Conservation (phyloP, 2,329 filamentous ascomycete genomes). For the Xylariaceae sp. region DNA sequence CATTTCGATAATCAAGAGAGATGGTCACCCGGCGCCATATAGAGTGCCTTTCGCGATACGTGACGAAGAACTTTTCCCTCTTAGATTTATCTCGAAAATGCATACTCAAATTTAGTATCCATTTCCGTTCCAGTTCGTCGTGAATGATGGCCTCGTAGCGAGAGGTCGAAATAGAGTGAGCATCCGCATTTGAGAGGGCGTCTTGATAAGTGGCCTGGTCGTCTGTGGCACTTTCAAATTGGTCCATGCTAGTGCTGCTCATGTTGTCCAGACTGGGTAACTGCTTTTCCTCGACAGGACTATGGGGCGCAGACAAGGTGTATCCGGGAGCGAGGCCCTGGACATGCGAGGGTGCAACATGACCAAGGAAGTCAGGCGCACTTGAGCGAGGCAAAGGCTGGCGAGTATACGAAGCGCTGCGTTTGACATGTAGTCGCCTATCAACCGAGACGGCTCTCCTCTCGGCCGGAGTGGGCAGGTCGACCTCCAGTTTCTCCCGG, state of each 20-base stretch:
- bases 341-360: conserved; percentile 27
- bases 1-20: conserved; percentile 86
- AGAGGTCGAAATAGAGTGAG: conserved; percentile 48
- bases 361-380: conserved; percentile 45
- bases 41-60: conserved; percentile 77
- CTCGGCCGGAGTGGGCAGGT: conserved; percentile 61
- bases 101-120: conserved; percentile 98
- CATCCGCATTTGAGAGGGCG: conserved; percentile 35
- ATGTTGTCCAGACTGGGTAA: conserved; percentile 27
- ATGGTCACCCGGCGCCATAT: conserved; percentile 87
- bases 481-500: conserved; percentile 68
- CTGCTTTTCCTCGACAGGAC: conserved; percentile 33
- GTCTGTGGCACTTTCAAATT: conserved; percentile 29
- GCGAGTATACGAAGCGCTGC: conserved; percentile 32
- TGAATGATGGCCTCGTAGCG: conserved; percentile 65
- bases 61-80: conserved; percentile 97
- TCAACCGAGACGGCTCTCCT: conserved; percentile 70
- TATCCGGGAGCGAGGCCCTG: conserved; percentile 24
- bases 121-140: conserved; percentile 79
- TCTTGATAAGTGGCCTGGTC: conserved; percentile 18
- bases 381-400: conserved; percentile 45
- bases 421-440: conserved; percentile 41
- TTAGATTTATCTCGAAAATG: conserved; percentile 92
- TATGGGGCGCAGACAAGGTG: conserved; percentile 31
- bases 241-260: conserved; percentile 20